Conservation (phyloP, 371 early-diverging fungal species). For the Phascolomyces articulosus region DNA sequence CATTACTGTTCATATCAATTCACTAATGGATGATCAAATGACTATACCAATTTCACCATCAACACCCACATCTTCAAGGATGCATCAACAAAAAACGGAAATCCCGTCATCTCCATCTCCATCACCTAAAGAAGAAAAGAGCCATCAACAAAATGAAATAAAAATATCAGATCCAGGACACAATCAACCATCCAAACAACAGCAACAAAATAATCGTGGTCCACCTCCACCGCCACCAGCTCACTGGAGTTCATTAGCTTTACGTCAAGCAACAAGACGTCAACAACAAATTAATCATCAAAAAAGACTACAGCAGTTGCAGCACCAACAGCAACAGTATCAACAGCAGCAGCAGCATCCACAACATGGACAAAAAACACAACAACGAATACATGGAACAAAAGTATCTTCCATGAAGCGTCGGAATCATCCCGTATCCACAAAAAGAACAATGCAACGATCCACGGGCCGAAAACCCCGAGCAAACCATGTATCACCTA, state of each 20-base stretch:
- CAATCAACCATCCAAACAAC: not conserved
- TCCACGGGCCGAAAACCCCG: conserved; percentile 1
- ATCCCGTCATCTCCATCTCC: no score
- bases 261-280: conserved; percentile 2
- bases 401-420: not conserved
- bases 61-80: not conserved
- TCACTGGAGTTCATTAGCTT: conserved; percentile 5
- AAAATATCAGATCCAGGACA: not conserved
- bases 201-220: not conserved
- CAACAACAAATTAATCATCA: not conserved
- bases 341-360: not conserved
- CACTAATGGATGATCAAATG: not conserved
- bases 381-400: not conserved
- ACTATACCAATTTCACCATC: not conserved
- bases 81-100: not conserved
- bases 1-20: not conserved
- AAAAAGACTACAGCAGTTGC: not conserved
- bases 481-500: conserved; percentile 3
- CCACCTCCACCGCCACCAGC: conserved; percentile 7
- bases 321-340: not conserved
- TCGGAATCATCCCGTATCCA: not conserved
- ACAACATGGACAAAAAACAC: not conserved
- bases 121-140: not conserved
- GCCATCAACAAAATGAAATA: not conserved
- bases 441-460: not conserved